Base-by-base conservation (phyloP, 2,329 filamentous ascomycete genomes). In the Aureobasidium namibiae region DNA sequence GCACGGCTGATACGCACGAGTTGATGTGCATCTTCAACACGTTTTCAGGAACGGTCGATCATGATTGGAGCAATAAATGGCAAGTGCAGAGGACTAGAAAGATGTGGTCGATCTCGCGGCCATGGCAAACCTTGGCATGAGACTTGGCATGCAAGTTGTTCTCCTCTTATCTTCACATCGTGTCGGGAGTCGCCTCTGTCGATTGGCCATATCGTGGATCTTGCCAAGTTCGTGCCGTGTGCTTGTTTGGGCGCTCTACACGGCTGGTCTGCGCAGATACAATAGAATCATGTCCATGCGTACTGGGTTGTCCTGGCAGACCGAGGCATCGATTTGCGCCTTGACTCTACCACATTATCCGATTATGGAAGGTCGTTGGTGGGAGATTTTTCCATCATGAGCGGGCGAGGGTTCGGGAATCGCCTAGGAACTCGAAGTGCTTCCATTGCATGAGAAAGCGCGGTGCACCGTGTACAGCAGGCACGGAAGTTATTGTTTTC, bases 161-260 rank as follows among this genome's bases (percentile, higher is more conserved):
- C 6, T 10, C 48, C 48, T 39, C 21, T 52, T 52, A 52, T 54
- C 50, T 54, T 16, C 6, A 39, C 48, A 54, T 42, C 50, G 50
- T 54, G 50, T 42, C 36, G 48, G 33, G 11, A 24, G 14, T 52
- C 48, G 33, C 33, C 48, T 52, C 8, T 26, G 14, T 5, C 39
- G 23, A 52, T 52, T 52, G 48, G 48, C 26, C 18, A 26, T 44
- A 8, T 24, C 34, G 26, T n/a, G 23, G 18, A 14, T 18, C 13
- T 5, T 29, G 46, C 46, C 46, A 49, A 49, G 46, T 24, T 16
- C 18, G 23, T 36, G 31, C 31, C 46, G 31, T 49, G 36, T 49
- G 46, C 46, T 49, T 34, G 44, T 48, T 11, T 33, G 26, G 14
- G 18, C 16, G n/a, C 14, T 21, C 16, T 4, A 3, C 14, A n/a